A percentile compares a stretch with the other conserved stretches of the same genome.
Evolutionary conservation across 139 green algal species (phyloP).

Genomic region (Monoraphidium neglectum): DNA sequence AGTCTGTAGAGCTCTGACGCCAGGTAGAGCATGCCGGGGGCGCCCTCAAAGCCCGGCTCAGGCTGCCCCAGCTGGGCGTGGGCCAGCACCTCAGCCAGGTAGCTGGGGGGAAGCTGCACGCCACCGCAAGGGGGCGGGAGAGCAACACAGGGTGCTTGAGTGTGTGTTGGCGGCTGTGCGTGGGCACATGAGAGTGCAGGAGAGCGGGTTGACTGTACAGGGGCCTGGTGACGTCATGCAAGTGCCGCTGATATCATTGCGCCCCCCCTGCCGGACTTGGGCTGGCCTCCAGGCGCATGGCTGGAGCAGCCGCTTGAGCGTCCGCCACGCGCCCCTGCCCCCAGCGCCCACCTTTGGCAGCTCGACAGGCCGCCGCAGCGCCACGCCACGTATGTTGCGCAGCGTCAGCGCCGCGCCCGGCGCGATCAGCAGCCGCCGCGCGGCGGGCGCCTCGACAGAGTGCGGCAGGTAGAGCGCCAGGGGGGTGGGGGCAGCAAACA

Average conservation of each 20-base stretch:
- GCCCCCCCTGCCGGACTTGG: too few relatives aligned
- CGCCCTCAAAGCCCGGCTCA: conserved; percentile 9
- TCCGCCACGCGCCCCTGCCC: too few relatives aligned
- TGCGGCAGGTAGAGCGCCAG: conserved; percentile 23
- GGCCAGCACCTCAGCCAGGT: conserved; percentile 23
- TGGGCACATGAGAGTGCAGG: too few relatives aligned
- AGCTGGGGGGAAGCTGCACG: conserved; percentile 5
- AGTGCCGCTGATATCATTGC: too few relatives aligned
- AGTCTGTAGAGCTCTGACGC: neutral
- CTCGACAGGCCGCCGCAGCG: conserved; percentile 17
- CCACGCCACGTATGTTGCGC: conserved; percentile 16
- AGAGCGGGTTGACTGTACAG: too few relatives aligned
- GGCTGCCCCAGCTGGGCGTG: conserved; percentile 19
- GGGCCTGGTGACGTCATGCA: too few relatives aligned
- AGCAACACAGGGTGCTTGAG: too few relatives aligned
- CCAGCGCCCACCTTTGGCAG: neutral
- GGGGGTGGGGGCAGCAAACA: conserved; percentile 9
- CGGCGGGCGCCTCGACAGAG: neutral
- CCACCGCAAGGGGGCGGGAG: too few relatives aligned
- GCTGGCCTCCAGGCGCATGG: too few relatives aligned
- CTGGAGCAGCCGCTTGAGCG: too few relatives aligned
- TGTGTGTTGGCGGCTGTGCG: too few relatives aligned
- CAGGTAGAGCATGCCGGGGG: conserved; percentile 22
- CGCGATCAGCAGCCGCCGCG: conserved; percentile 10
- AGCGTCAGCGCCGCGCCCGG: conserved; percentile 23